Base-by-base conservation (phyloP, 345 rosid genomes). In the Boechera divaricarpa region DNA sequence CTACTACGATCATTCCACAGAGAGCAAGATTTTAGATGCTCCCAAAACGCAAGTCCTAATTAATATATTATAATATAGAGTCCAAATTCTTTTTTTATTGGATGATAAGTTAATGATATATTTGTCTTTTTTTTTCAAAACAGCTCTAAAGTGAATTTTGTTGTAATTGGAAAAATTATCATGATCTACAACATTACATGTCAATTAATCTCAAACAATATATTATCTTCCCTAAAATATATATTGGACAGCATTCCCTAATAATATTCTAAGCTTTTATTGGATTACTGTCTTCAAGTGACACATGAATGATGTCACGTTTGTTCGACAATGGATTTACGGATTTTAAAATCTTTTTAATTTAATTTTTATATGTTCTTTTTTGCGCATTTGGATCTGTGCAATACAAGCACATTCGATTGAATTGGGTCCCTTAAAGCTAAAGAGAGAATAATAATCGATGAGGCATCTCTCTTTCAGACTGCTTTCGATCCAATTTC, bases 391-490 rank as follows among this genome's bases (percentile, higher is more conserved):
- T 8, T 53, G 78, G 82, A 79, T 73, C 82, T 79, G 82, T 73
- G 82, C 74, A 54, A 67, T 21, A 79, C 44, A 79, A 79, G 74
- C 74, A 67, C 74, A 79, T 73, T 67, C 51, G 28, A 70, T 59
- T 21, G 45, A 59, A 48, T 18, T 70, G 81, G 96, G 89, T 82
- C 52, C 91, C 89, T 62, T 63, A 67, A 78, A 83, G 68, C 81
- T 79, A 44, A 35, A 79, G 60, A 68, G 82, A 67, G 86, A 89
- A 83, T 84, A 86, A 84, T 87, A 89, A 78, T 91, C 72, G 83
- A 81, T 84, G 83, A 79, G 77, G 80, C 85, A 87, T 76, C 88
- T 85, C 83, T 82, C 81, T 86, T 87, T 84, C 66, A 60, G 39
- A 67, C 74, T 73, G 74, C 82, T 78, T 78, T 73, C 59, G 78